Evolutionary conservation across 768 basidiomycete genomes (phyloP), one percentile per base, ranked within the genome.

Genomic region (Termitomyces sp.): DNA sequence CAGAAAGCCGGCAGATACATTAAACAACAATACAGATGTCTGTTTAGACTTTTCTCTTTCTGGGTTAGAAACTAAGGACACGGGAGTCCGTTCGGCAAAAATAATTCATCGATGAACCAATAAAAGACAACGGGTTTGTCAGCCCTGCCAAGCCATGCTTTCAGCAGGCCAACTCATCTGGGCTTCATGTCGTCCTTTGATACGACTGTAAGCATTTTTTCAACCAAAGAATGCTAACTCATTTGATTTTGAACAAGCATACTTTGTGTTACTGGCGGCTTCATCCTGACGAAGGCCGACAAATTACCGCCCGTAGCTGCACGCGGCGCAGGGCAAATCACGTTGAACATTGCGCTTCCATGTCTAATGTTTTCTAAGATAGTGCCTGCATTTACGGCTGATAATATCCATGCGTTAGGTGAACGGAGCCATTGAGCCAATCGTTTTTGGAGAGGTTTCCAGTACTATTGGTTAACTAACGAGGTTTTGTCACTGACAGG

Each of bases 291-390:
- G 0, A 87, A 81, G 66, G 77, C 75, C 0, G 84, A 84, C 34
- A 75, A 88, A 28, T 81, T 90, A 41, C 80, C 86, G 4, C 66
- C 76, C 1, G 71, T 78, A 22, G 88, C 84, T 8, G 80, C 86
- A 5, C 72, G 80, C 51, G 83, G 85, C 5, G 77, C 77, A 1
- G 85, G 83, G 0, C 85, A 87, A 60, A 71, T 90, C 7, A 67
- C 83, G 29, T 69, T 90, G 73, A 88, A 87, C 61, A 76, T 90
- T 55, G 74, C 82, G 2, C 63, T 85, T 9, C 88, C 88, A 10
- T 79, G 78, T 62, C 76, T 89, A 15, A 69, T 89, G 74, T 88
- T 90, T 68, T 87, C 86, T 7, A 86, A 82, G 60, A 87, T 90
- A 50, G 77, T 90, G 0, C 84, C 86, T 0, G 80, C 85, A 2